These are phyloP conservation scores for Sclerotinia glacialis DNA, from an alignment of 2,329 filamentous ascomycete genomes.

Conservation along the genomic window DNA sequence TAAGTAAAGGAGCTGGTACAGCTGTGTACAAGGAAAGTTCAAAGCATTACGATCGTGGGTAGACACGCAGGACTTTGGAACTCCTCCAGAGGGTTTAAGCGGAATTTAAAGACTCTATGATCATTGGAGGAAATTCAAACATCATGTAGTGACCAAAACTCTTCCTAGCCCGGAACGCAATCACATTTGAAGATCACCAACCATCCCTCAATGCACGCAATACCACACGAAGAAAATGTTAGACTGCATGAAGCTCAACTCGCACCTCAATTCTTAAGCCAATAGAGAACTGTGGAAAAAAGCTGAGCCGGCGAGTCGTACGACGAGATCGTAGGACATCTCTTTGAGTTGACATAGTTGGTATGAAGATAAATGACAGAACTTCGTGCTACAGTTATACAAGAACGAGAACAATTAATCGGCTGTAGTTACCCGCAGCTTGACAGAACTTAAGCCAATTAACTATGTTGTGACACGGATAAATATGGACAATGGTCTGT, in stretches of 20 bases:
- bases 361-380: background rate
- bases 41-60: background rate
- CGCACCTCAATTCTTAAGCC: background rate
- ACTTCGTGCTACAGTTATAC: background rate
- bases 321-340: background rate
- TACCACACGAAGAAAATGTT: background rate
- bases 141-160: background rate
- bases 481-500: background rate
- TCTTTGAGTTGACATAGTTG: background rate
- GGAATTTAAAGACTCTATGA: background rate
- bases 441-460: background rate
- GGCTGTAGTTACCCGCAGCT: background rate
- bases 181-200: background rate
- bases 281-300: background rate
- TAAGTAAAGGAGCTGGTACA: background rate
- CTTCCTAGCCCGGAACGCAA: background rate
- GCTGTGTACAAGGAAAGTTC: background rate
- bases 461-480: constrained; percentile 3
- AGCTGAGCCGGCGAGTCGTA: background rate
- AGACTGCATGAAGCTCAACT: background rate
- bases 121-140: background rate
- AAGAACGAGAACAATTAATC: background rate
- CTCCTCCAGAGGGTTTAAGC: background rate
- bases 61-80: no score
- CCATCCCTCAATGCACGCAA: background rate